phyloP scores from a whole-genome alignment of 768 basidiomycete genomes.

The Boletus sensibilis region DNA sequence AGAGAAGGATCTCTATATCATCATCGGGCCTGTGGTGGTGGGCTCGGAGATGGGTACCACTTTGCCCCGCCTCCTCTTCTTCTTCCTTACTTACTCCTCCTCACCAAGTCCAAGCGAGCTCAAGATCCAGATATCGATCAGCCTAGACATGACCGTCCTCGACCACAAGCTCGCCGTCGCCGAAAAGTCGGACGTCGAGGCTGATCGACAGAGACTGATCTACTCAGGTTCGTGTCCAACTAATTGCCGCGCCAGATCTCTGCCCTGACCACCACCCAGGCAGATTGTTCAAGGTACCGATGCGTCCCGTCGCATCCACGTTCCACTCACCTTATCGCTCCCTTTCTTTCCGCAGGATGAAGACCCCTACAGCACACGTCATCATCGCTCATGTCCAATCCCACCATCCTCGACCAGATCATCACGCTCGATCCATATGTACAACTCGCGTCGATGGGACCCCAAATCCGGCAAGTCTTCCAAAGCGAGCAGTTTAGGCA shows the following conservation, averaged over 20 bases:
- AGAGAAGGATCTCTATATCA: conserved; percentile 47
- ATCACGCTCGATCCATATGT: conserved; percentile 80
- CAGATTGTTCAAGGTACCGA: conserved; percentile 65
- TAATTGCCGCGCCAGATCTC: neutral
- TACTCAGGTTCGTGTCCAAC: conserved; percentile 67
- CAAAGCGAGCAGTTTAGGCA: conserved; percentile 72
- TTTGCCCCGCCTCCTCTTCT: too few relatives aligned
- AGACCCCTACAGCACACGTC: conserved; percentile 85
- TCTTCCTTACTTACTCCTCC: neutral
- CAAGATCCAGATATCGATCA: conserved; percentile 85
- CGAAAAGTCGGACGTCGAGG: conserved; percentile 78
- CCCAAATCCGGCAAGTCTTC: conserved; percentile 77
- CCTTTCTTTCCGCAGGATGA: conserved; percentile 57
- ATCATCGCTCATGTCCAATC: conserved; percentile 77
- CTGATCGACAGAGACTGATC: conserved; percentile 86
- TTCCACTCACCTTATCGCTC: conserved; percentile 6
- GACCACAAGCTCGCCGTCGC: conserved; percentile 93
- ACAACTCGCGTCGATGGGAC: conserved; percentile 71
- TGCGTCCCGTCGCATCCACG: neutral
- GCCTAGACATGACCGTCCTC: conserved; percentile 76
- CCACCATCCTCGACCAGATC: conserved; percentile 84
- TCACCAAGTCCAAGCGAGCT: conserved; percentile 79
- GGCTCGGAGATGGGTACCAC: conserved; percentile 55
- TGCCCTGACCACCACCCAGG: conserved; percentile 37
- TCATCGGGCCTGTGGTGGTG: conserved; percentile 11